These are phyloP conservation scores for Fusarium miscanthi DNA, from an alignment of 2,329 filamentous ascomycete genomes.

Conservation along the genomic window DNA sequence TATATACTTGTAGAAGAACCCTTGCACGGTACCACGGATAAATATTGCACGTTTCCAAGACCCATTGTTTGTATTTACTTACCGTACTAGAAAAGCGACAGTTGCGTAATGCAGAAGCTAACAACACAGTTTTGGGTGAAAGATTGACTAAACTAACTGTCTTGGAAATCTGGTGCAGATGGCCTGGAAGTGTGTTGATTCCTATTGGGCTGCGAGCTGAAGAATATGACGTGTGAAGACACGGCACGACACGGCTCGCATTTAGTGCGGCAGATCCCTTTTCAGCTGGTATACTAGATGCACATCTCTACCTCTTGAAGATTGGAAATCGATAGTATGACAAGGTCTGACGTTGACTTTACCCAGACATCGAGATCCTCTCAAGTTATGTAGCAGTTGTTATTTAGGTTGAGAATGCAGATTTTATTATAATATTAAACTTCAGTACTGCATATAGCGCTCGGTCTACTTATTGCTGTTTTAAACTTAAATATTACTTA, in stretches of 20 bases:
- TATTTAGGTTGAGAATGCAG: too few species aligned
- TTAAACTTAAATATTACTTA: too few species aligned
- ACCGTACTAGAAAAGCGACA: neutral
- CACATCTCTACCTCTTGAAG: neutral
- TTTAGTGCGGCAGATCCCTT: neutral
- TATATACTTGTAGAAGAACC: neutral
- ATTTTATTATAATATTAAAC: too few species aligned
- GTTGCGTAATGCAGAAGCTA: neutral
- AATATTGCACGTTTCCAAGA: too few species aligned
- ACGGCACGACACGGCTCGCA: neutral
- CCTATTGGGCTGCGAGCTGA: neutral
- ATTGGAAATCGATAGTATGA: neutral
- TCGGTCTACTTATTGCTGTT: too few species aligned
- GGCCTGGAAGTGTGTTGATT: neutral
- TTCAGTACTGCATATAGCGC: too few species aligned
- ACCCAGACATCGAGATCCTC: neutral
- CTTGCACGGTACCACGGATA: too few species aligned
- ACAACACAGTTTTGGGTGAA: neutral
- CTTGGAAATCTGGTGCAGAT: neutral
- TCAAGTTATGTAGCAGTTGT: too few species aligned
- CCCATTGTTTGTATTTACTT: too few species aligned
- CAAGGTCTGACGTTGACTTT: neutral
- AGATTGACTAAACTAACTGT: neutral
- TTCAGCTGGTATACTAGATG: neutral
- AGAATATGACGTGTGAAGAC: neutral